Conservation (phyloP, 495 filamentous ascomycete species). For the Penicillium fimorum region DNA sequence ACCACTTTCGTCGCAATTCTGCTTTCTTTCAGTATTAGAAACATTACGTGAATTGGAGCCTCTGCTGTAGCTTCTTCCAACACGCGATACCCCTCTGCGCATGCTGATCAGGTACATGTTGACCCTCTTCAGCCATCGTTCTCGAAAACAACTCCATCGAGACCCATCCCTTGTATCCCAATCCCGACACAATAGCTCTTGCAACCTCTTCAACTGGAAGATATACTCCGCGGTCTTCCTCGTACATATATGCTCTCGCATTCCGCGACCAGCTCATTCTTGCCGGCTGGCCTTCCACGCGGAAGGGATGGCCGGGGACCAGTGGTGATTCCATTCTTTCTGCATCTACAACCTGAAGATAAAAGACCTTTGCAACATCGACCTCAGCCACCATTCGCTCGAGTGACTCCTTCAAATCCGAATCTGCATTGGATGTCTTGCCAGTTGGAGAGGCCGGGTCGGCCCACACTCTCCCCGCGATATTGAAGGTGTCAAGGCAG, state of each 20-base stretch:
- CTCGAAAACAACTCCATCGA: slow-evolving; percentile 65
- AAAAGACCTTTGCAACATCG: slow-evolving; percentile 64
- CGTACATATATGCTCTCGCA: slow-evolving; percentile 66
- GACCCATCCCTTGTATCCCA: slow-evolving; percentile 67
- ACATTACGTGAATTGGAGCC: slow-evolving; percentile 6
- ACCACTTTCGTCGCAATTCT: background rate
- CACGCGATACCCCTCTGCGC: slow-evolving; percentile 55
- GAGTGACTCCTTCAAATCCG: slow-evolving; percentile 55
- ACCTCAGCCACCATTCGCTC: slow-evolving; percentile 51
- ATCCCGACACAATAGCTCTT: slow-evolving; percentile 54
- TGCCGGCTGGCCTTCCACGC: slow-evolving; percentile 58
- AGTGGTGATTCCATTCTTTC: slow-evolving; percentile 57
- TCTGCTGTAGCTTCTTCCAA: slow-evolving; percentile 49
- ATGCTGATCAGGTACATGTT: slow-evolving; percentile 56
- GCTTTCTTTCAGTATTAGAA: background rate
- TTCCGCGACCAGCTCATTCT: slow-evolving; percentile 79
- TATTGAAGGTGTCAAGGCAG: slow-evolving; percentile 77
- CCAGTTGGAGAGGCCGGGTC: slow-evolving; percentile 57
- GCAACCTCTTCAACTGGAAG: slow-evolving; percentile 47
- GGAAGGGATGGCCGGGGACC: slow-evolving; percentile 56
- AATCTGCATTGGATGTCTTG: slow-evolving; percentile 54
- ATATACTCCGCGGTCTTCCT: slow-evolving; percentile 62
- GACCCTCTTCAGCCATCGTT: slow-evolving; percentile 53
- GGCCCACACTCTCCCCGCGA: slow-evolving; percentile 66
- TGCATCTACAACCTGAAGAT: slow-evolving; percentile 71